Base-by-base conservation (phyloP, 164 flowering plant genomes). In the Pachysandra terminalis region DNA sequence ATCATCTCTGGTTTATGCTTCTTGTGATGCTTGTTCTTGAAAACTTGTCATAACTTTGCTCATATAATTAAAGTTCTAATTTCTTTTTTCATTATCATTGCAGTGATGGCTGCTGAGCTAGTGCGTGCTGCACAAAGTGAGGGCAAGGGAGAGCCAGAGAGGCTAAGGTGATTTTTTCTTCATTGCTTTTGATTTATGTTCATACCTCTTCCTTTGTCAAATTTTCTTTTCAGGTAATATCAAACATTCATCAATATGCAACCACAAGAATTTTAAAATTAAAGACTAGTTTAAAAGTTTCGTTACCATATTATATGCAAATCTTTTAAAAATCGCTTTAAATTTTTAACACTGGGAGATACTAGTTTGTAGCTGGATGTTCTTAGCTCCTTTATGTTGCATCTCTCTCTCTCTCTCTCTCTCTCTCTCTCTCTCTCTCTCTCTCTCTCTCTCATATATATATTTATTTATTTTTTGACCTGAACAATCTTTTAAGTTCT, bases 41-140 rank as follows among this genome's bases (percentile, higher is more conserved):
- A 45, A 12, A 45, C 51, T 15, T 45, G 51, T 15, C 17, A 10
- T 27, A 25, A n/a, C n/a, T 5, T 55, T 19, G 56, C 49, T 59
- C 37, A 14, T 57, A n/a, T 59, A 19, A 58, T 24, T 61, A 19
- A 63, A 16, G 32, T 17, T 4, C 16, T 63, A 10, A 40, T 57
- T 23, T 51, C 49, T 54, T 37, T 22, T 69, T 23, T 0, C 27
- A 28, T 57, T 73, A n/a, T 60, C 56, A 48, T 81, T 68, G 71
- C 85, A 94, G 97, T 95, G 66, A 95, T 95, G 98, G 98, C 98
- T 71, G 97, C 97, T 67, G 98, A 95, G 79, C 83, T 95, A 63
- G 96, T 95, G 62, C 93, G 89, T 69, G 77, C 74, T 66, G 91
- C 91, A 54, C 82, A 72, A 77, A 73, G 60, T 80, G 97, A 91